Conservation (phyloP, 768 basidiomycete species). For the Amanita rubescens region DNA sequence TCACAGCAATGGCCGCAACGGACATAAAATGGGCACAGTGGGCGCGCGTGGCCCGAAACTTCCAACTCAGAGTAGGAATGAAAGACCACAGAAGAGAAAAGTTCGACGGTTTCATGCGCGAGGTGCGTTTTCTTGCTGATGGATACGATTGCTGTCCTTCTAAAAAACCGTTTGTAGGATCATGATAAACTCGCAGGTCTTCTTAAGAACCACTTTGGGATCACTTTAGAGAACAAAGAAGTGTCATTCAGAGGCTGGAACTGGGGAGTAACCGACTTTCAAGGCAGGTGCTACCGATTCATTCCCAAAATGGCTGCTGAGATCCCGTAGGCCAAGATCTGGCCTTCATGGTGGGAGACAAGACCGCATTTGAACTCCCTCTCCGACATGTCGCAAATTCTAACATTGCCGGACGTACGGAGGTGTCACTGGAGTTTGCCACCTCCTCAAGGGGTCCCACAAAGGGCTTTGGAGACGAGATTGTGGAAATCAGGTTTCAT, state of each 20-base stretch:
- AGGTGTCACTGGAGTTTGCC: constrained; percentile 97
- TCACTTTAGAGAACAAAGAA: constrained; percentile 82
- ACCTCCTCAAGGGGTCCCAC: constrained; percentile 33
- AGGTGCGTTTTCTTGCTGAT: constrained; percentile 38
- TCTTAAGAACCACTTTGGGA: constrained; percentile 81
- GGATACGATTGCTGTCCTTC: background rate
- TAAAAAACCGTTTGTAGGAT: constrained; percentile 47
- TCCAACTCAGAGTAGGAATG: constrained; percentile 80
- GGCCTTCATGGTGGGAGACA: constrained; percentile 84
- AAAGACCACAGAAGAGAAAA: constrained; percentile 70
- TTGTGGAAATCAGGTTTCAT: constrained; percentile 95
- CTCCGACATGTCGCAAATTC: constrained; percentile 87
- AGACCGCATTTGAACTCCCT: constrained; percentile 86
- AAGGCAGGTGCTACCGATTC: constrained; percentile 47
- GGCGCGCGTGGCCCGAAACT: constrained; percentile 87
- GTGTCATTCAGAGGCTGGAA: constrained; percentile 94
- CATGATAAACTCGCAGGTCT: constrained; percentile 77
- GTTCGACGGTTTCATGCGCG: constrained; percentile 92
- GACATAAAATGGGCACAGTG: constrained; percentile 89
- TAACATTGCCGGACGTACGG: constrained; percentile 94
- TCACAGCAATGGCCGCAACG: constrained; percentile 53
- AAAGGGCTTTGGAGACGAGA: constrained; percentile 62
- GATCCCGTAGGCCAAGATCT: constrained; percentile 69
- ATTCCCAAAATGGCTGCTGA: constrained; percentile 4
- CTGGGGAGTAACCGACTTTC: constrained; percentile 94